phyloP scores from a whole-genome alignment of 2,329 filamentous ascomycete species.

The Pleoardoris graminearum region DNA sequence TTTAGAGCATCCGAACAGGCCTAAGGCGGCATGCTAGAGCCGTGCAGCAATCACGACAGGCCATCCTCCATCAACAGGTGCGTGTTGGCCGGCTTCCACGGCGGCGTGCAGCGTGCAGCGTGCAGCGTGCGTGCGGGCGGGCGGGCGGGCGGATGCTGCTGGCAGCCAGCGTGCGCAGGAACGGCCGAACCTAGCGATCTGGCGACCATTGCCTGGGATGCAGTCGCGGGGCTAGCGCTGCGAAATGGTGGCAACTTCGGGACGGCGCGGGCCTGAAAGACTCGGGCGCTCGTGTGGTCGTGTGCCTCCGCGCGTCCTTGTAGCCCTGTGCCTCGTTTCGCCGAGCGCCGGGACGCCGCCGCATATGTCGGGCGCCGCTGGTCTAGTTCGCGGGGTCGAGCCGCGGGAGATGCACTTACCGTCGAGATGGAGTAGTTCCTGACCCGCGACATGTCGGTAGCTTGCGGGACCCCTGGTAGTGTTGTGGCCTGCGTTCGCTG shows the following conservation, averaged over 20 bases:
- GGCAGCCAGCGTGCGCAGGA: conserved; percentile 4
- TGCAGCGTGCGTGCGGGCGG: not conserved
- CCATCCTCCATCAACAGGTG: conserved; percentile 28
- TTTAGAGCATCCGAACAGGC: conserved; percentile 29
- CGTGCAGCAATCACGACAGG: conserved; percentile 33
- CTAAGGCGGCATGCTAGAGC: conserved; percentile 29
- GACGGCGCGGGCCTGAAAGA: conserved; percentile 2
- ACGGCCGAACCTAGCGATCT: not conserved
- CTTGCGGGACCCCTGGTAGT: not conserved
- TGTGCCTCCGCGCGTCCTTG: conserved; percentile 33
- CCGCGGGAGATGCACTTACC: conserved; percentile 28
- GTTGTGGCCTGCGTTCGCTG: not conserved
- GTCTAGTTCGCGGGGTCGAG: conserved; percentile 16
- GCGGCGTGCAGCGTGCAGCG: conserved; percentile 28
- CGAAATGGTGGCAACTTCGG: not conserved
- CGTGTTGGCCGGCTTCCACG: conserved; percentile 24
- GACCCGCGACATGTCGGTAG: conserved; percentile 28
- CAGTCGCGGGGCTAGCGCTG: not conserved
- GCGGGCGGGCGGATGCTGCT: not conserved
- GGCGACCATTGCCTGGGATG: conserved; percentile 1
- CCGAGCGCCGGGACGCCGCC: conserved; percentile 17
- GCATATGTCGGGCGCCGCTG: conserved; percentile 12
- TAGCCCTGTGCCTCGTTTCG: too few relatives aligned
- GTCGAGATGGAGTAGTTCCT: conserved; percentile 44
- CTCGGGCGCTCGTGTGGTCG: conserved; percentile 21